Conservation (phyloP, 129 eudicot genomes). For the Helianthus tuberosus region DNA sequence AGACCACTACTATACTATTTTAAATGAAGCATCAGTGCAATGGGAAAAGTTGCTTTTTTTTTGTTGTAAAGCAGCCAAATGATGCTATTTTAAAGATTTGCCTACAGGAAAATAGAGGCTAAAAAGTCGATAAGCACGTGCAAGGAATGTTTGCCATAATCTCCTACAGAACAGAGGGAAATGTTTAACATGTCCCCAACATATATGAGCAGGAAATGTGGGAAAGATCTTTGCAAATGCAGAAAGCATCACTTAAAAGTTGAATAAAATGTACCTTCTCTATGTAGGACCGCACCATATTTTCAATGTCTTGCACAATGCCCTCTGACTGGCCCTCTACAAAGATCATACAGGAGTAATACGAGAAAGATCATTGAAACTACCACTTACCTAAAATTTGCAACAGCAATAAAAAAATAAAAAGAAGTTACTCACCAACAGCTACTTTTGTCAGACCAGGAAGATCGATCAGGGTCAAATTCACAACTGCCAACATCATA, state of each 20-base stretch:
- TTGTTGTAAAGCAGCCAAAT: constrained; percentile 18
- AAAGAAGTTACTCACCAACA: constrained; percentile 68
- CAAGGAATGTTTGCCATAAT: too few species aligned
- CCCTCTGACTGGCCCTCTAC: constrained; percentile 87
- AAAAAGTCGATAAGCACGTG: too few species aligned
- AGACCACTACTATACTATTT: too few species aligned
- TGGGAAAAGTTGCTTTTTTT: not conserved
- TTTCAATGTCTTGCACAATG: constrained; percentile 86
- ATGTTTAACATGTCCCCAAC: too few species aligned
- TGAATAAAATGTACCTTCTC: constrained; percentile 69
- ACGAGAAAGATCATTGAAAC: not conserved
- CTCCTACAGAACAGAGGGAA: too few species aligned
- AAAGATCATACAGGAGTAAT: constrained; percentile 20
- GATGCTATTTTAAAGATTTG: constrained; percentile 4
- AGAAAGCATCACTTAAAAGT: not conserved
- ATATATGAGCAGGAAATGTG: too few species aligned
- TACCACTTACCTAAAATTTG: constrained; percentile 1
- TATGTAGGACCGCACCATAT: constrained; percentile 84
- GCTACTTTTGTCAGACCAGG: constrained; percentile 91
- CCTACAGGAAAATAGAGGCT: too few species aligned
- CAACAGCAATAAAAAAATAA: not conserved
- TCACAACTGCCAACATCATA: constrained; percentile 23
- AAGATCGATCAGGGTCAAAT: not conserved
- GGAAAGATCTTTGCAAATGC: not conserved
- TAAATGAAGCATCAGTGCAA: not conserved